These are phyloP conservation scores for Plenodomus tracheiphilus DNA, from an alignment of 2,329 filamentous ascomycete genomes.

Conservation along the genomic window DNA sequence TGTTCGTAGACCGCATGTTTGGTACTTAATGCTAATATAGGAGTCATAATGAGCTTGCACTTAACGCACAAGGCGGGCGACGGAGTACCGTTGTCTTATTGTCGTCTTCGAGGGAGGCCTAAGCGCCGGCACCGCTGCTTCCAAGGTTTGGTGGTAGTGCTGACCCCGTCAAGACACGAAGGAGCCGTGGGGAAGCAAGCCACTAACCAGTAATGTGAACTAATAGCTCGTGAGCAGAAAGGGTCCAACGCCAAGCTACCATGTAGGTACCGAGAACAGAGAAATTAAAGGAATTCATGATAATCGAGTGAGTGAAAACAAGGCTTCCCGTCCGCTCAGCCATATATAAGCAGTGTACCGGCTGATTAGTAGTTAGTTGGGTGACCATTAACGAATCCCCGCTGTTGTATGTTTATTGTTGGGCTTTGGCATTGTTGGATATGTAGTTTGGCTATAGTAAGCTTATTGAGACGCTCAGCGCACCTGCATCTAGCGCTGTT, in stretches of 20 bases:
- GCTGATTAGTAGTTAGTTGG: neutral
- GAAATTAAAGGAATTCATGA: neutral
- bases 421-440: too few species aligned
- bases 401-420: neutral
- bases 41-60: neutral
- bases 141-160: neutral
- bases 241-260: constrained; percentile 1
- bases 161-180: neutral
- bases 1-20: neutral
- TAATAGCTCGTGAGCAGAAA: constrained; percentile 1
- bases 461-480: too few species aligned
- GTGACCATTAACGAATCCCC: neutral
- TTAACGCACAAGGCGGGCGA: neutral
- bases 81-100: neutral
- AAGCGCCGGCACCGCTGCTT: neutral
- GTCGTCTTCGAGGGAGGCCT: neutral
- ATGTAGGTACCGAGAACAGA: constrained; percentile 2
- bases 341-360: neutral
- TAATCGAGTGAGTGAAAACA: neutral
- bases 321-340: neutral
- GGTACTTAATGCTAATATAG: neutral
- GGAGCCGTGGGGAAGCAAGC: too few species aligned
- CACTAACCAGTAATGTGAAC: neutral
- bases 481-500: too few species aligned
- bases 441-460: too few species aligned